These are phyloP conservation scores for Saccharum officinarum DNA, from an alignment of 176 grass and related monocot species.

Conservation along the genomic window DNA sequence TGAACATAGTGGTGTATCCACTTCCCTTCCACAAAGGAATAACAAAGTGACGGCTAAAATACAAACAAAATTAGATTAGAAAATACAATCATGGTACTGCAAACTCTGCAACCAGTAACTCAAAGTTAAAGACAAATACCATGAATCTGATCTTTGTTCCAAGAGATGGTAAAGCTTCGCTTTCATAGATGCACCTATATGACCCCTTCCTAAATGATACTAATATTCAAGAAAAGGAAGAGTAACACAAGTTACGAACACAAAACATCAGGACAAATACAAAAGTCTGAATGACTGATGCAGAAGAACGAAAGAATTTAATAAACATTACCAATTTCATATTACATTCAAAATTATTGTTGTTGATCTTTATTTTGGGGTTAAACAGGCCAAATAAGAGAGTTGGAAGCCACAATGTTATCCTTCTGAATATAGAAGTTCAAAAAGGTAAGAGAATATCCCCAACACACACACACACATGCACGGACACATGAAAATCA, in stretches of 20 bases:
- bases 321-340: neutral
- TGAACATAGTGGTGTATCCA: constrained; percentile 89
- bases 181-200: constrained; percentile 88
- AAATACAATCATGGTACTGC: constrained; percentile 27
- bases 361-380: neutral
- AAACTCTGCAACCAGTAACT: neutral
- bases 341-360: neutral
- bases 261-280: constrained; percentile 2
- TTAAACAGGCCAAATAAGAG: neutral
- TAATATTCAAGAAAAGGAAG: constrained; percentile 42
- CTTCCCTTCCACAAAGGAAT: constrained; percentile 95
- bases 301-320: neutral
- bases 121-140: constrained; percentile 54
- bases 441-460: neutral
- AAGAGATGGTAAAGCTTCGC: constrained; percentile 79
- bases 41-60: constrained; percentile 78
- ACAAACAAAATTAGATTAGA: constrained; percentile 14
- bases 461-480: neutral
- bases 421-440: neutral
- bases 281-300: neutral
- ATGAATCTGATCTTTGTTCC: constrained; percentile 76
- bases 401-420: neutral
- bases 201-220: constrained; percentile 98
- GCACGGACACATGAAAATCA: neutral
- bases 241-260: neutral